Base-by-base conservation (phyloP, 202 grass and related monocot species). In the Thinopyrum obtusiflorum region DNA sequence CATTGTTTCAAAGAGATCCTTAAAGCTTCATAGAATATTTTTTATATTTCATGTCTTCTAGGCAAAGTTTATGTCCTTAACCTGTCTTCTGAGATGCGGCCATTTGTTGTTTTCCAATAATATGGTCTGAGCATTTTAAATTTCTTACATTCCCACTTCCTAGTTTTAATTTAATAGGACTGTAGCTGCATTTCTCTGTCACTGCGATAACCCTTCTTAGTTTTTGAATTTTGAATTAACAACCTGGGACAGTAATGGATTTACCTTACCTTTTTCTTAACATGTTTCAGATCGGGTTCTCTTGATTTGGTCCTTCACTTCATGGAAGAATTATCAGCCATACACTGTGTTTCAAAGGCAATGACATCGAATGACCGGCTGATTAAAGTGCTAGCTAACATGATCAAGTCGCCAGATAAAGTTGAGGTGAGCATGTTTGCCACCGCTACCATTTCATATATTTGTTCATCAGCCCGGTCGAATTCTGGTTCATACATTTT, bases 391-490 rank as follows among this genome's bases (percentile, higher is more conserved):
- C 63, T 96, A 78, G 66, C 77, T 73, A 83, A 64, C 61, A 86
- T 98, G 87, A 68, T 98, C 53, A 96, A 96, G 87, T 89, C 85
- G 82, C 88, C 88, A 64, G 93, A 98, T 91, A 98, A 98, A 88
- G 83, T 88, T 94, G 96, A 98, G 93, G 96, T 98, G 44, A 75
- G 82, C 23, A 65, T 84, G 67, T 20, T 18, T 66, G 11, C 71
- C 84, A 78, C 62, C 70, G 47, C 26, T 21, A 59, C 53, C 53
- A 73, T 81, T 84, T 84, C 59, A 39, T 89, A 65, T 14, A 71
- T 64, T 87, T 87, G 14, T 75, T 37, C 21, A 64, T 68, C 71
- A 46, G 17, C 12, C 60, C 9, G 11, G 13, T 12, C 5, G 60
- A n/a, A 68, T 12, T 81, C 11, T 53, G 17, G 27, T 85, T 81